These are phyloP conservation scores for Hymenotorrendiella dingleyae DNA, from an alignment of 2,329 filamentous ascomycete species.

Conservation along the genomic window DNA sequence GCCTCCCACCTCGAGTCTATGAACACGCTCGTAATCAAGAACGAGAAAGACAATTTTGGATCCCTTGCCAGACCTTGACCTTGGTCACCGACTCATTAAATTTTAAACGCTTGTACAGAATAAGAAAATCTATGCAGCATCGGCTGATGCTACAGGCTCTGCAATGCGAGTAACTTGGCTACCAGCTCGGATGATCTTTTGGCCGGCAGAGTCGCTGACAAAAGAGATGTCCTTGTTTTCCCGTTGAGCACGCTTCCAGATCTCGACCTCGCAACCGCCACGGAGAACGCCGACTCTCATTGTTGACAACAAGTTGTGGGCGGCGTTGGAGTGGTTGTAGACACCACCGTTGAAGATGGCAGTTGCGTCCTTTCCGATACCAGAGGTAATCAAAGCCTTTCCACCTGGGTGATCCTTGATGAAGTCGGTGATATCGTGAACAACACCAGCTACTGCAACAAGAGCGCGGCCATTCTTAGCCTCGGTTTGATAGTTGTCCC, in stretches of 20 bases:
- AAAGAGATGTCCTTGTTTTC: slow-evolving; percentile 79
- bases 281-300: slow-evolving; percentile 85
- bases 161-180: slow-evolving; percentile 78
- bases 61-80: slow-evolving; percentile 1
- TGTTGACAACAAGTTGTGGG: slow-evolving; percentile 81
- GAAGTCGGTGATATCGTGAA: slow-evolving; percentile 79
- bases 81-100: slow-evolving; percentile 11
- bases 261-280: slow-evolving; percentile 83
- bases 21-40: slow-evolving; percentile 15
- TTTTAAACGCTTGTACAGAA: slow-evolving; percentile 3
- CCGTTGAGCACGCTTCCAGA: slow-evolving; percentile 82
- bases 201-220: slow-evolving; percentile 73
- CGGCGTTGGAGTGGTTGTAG: slow-evolving; percentile 84
- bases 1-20: too few species aligned
- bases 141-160: slow-evolving; percentile 74
- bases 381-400: slow-evolving; percentile 76
- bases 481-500: slow-evolving; percentile 78
- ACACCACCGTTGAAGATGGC: slow-evolving; percentile 90
- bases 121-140: slow-evolving; percentile 57
- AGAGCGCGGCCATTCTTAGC: slow-evolving; percentile 72
- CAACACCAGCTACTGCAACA: slow-evolving; percentile 73
- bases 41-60: slow-evolving; percentile 7
- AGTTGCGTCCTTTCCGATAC: slow-evolving; percentile 81
- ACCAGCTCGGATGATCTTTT: slow-evolving; percentile 80
- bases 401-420: slow-evolving; percentile 89